Evolutionary conservation across 495 filamentous ascomycete genomes (phyloP).

Genomic region (Penicillium lividum): DNA sequence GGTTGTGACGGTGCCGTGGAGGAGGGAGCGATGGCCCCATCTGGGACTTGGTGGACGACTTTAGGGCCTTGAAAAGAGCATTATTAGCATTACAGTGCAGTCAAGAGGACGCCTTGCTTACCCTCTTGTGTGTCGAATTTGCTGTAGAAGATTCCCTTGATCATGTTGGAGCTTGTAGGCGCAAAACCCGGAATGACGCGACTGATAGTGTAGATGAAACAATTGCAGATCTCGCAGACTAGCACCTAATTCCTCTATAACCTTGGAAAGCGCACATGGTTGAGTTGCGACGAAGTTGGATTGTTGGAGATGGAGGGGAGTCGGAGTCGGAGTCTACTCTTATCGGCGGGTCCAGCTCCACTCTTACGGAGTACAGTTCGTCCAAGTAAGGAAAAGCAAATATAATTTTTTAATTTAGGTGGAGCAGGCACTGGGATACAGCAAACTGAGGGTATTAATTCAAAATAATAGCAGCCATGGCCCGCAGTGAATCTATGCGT

Average conservation of each 20-base stretch:
- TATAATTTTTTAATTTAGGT: neutral
- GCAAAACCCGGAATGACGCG: slow-evolving; percentile 10
- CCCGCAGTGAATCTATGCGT: slow-evolving; percentile 13
- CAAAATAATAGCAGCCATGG: slow-evolving; percentile 9
- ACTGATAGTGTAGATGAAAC: neutral
- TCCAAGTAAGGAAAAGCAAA: neutral
- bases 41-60: slow-evolving; percentile 60
- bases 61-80: slow-evolving; percentile 63
- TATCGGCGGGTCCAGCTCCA: slow-evolving; percentile 23
- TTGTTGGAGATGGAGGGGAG: neutral
- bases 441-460: slow-evolving; percentile 25
- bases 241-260: neutral
- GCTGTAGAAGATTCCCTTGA: slow-evolving; percentile 94
- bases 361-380: neutral
- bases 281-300: slow-evolving; percentile 1
- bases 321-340: slow-evolving; percentile 8
- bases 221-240: neutral
- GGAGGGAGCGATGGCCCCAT: slow-evolving; percentile 69
- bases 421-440: slow-evolving; percentile 1
- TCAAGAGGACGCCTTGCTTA: slow-evolving; percentile 31
- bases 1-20: slow-evolving; percentile 50
- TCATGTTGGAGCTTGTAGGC: slow-evolving; percentile 48
- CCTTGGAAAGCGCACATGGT: neutral
- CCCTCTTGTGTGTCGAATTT: slow-evolving; percentile 90
- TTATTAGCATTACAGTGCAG: slow-evolving; percentile 14